These are phyloP conservation scores for Eucalyptus sideroxylon DNA, from an alignment of 345 rosid species.

Conservation along the genomic window DNA sequence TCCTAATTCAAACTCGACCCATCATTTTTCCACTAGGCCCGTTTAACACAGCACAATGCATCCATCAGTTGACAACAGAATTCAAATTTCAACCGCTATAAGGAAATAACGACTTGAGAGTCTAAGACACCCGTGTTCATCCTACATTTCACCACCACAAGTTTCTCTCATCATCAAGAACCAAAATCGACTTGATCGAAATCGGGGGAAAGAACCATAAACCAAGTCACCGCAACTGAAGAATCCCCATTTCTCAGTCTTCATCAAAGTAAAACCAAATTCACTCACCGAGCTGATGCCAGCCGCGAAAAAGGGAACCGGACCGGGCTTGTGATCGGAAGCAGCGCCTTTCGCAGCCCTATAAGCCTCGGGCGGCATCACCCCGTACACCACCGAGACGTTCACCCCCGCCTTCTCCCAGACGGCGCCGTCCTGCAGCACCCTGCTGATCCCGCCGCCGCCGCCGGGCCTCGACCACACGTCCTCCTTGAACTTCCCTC, in stretches of 20 bases:
- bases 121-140: not conserved
- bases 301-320: conserved; percentile 87
- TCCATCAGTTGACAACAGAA: not conserved
- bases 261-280: not conserved
- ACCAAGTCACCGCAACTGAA: not conserved
- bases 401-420: conserved; percentile 98
- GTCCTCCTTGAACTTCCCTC: conserved; percentile 82
- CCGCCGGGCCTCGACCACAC: conserved; percentile 98
- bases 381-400: conserved; percentile 90
- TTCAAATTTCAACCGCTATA: not conserved
- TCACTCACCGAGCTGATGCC: conserved; percentile 83
- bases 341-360: conserved; percentile 77
- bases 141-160: not conserved
- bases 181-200: not conserved
- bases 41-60: not conserved
- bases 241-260: not conserved
- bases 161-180: not conserved
- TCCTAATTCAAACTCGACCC: not conserved
- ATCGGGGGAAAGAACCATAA: not conserved
- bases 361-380: conserved; percentile 99
- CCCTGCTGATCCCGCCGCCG: conserved; percentile 97
- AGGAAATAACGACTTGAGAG: not conserved
- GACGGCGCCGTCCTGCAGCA: conserved; percentile 80
- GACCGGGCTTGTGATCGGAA: conserved; percentile 67
- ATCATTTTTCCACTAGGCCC: not conserved